Evolutionary conservation across 2,329 filamentous ascomycete genomes (phyloP), one percentile per base, ranked within the genome.

Genomic region (Fusarium sp.): DNA sequence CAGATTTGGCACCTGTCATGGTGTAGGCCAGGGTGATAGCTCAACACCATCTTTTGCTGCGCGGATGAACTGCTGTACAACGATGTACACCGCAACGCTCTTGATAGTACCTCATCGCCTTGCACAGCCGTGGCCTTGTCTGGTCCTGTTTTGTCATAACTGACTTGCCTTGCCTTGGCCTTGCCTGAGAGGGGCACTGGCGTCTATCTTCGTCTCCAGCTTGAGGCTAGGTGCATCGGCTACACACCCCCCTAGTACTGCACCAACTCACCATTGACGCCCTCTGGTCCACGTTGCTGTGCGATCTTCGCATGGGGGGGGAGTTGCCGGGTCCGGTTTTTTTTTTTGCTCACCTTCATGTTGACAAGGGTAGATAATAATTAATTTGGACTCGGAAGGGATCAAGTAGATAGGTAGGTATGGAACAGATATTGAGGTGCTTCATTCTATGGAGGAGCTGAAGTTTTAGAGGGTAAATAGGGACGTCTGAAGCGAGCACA

Each of bases 221-320:
- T 57, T 40, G 55, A 59, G 52, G 43, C 57, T 61, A 63, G 60
- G 50, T 63, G 43, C 50, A n/a, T 49, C 48, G 51, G 39, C 42
- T 43, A 48, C 70, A 72, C 70, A 18, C 31, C 31, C 70, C 31
- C 70, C 45, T 63, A 37, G 39, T 52, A 56, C 54, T 49, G 33
- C 63, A 61, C 65, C 68, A 69, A 53, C 48, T 62, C 68, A 63
- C 48, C 57, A 53, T 53, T 47, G 52, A 64, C 60, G 36, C 67
- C 66, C 50, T 64, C 66, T 52, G 45, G 48, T 53, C 67, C 52
- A 69, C 60, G 63, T 70, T 71, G 66, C 64, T 69, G 54, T 69
- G 54, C 66, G 72, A 74, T 74, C 72, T 74, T 74, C 68, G 59
- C 70, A 70, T 72, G 31, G 71, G 71, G 71, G 71, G 67, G 67